Base-by-base conservation (phyloP, 2,329 filamentous ascomycete species). In the Neonectria sp. region DNA sequence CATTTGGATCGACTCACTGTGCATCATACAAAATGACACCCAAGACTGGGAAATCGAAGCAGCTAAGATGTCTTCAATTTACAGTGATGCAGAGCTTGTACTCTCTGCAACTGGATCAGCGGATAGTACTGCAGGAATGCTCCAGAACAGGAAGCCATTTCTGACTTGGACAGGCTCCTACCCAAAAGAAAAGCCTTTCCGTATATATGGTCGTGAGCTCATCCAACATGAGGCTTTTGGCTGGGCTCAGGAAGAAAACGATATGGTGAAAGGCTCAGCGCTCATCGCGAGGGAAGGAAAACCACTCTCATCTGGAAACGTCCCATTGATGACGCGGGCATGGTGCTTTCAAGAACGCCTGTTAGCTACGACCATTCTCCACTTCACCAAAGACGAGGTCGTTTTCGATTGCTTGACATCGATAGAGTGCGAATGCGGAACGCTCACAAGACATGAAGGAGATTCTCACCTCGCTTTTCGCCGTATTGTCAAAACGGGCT, bases 271-370 rank as follows among this genome's bases (percentile, higher is more conserved):
- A 25, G 29, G 35, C 9, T 4, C 31, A 37, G 17, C 35, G 11
- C 24, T 5, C 29, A 46, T 37, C 9, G 31, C 52, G 9, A 21
- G 15, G 62, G 4, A 52, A 40, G 2, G 3, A 5, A 17, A 25
- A 49, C 3, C 65, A 68, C 12, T 33, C 31, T 8, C 31, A 9
- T 33, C 31, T 8, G 51, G 65, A 4, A 62, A 68, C 11, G 64
- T 72, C 13, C 73, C 73, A 0, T 13, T 77, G 1, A 63, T 73
- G 65, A 68, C 65, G 2, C 68, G 78, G 2, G 77, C 73, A 0
- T 79, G 78, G 78, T 73, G 73, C 3, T 74, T 78, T 4, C 78
- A 79, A 2, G 78, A 79, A 15, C 73, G 78, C 3, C 45, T 77
- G 0, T 35, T 79, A 4, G 74, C 77, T 0, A 73, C 75, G 1